Percentiles rank a stretch among this genome's conserved stretches.
phyloP scores from a whole-genome alignment of 176 grass and related monocot species.

The Lolium perenne region DNA sequence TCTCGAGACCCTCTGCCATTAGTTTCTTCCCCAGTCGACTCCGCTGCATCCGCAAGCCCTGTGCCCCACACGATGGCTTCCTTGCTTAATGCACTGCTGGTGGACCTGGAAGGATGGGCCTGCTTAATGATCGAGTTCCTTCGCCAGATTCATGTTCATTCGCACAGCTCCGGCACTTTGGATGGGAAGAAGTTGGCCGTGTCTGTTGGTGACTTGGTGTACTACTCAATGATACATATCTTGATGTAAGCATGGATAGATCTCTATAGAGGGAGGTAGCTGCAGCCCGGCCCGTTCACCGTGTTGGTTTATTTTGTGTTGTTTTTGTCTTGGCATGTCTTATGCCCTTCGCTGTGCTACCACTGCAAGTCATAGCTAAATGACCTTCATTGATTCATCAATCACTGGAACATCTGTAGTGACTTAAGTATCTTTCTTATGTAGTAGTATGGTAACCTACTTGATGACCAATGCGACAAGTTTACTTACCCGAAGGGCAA shows the following conservation, averaged over 20 bases:
- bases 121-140: constrained; percentile 83
- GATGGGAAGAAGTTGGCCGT: constrained; percentile 80
- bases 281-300: constrained; percentile 46
- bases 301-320: background rate
- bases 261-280: constrained; percentile 81
- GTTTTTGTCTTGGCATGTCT: background rate
- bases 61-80: background rate
- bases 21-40: background rate
- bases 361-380: constrained; percentile 1
- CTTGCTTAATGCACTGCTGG: constrained; percentile 36
- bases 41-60: background rate
- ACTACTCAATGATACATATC: constrained; percentile 65
- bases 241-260: constrained; percentile 77
- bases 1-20: background rate
- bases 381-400: background rate
- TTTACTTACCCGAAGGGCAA: constrained; percentile 1
- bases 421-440: background rate
- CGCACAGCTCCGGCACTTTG: constrained; percentile 71
- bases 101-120: constrained; percentile 64
- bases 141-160: constrained; percentile 75
- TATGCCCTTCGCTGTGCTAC: background rate
- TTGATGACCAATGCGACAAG: background rate
- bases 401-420: background rate
- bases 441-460: constrained; percentile 4
- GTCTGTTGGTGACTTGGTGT: constrained; percentile 83